Evolutionary conservation across 139 green algal species (phyloP).

Genomic region (Choricystis sp.): DNA sequence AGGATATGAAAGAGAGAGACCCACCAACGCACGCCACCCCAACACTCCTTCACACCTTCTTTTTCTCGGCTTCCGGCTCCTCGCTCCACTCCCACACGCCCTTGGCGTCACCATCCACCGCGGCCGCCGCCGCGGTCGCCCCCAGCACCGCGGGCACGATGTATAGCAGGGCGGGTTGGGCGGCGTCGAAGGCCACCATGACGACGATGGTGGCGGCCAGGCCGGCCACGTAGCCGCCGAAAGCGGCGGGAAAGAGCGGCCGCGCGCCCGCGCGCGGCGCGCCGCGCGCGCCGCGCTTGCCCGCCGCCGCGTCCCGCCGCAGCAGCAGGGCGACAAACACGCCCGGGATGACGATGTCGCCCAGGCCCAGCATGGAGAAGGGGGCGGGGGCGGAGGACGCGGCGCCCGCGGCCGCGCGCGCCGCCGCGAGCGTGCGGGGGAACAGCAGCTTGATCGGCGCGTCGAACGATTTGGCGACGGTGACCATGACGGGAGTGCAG

Average conservation of each 20-base stretch:
- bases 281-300: background rate
- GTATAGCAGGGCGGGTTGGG: conserved; percentile 93
- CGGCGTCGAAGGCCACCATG: conserved; percentile 91
- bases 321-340: conserved; percentile 94
- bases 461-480: conserved; percentile 92
- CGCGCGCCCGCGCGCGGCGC: too few species aligned
- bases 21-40: background rate
- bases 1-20: background rate
- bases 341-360: conserved; percentile 83
- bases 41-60: background rate
- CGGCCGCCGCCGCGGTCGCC: conserved; percentile 37
- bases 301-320: conserved; percentile 47
- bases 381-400: conserved; percentile 11
- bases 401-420: background rate
- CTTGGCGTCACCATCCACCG: conserved; percentile 32
- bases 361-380: conserved; percentile 93
- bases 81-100: conserved; percentile 20
- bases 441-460: conserved; percentile 97
- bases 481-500: conserved; percentile 70
- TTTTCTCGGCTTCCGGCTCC: conserved; percentile 7
- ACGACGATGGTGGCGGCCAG: conserved; percentile 79
- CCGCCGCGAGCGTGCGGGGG: conserved; percentile 18
- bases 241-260: conserved; percentile 36
- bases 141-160: conserved; percentile 86
- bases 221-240: conserved; percentile 68